Evolutionary conservation across 768 basidiomycete genomes (phyloP).

Genomic region (Baorangia bicolor): DNA sequence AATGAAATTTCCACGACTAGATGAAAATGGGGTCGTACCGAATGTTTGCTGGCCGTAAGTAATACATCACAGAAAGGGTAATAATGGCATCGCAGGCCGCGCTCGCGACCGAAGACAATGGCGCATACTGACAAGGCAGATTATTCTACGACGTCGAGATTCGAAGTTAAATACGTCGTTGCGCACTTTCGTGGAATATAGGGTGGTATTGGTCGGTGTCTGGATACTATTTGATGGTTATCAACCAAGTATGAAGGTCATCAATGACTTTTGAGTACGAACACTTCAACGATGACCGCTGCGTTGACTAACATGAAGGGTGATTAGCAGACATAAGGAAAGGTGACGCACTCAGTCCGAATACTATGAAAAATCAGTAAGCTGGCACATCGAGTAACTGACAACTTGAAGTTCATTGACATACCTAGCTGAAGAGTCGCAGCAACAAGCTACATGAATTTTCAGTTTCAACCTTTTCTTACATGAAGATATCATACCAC

Average conservation of each 20-base stretch:
- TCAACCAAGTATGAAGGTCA: not conserved
- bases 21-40: not conserved
- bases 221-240: not conserved
- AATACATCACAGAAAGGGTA: conserved; percentile 8
- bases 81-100: conserved; percentile 11
- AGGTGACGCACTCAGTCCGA: conserved; percentile 7
- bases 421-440: conserved; percentile 10
- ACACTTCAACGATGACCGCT: conserved; percentile 1
- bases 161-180: too few relatives aligned
- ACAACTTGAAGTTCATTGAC: not conserved
- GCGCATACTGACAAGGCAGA: not conserved
- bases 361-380: not conserved
- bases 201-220: not conserved
- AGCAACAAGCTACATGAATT: not conserved
- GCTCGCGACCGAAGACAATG: not conserved
- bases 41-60: conserved; percentile 9
- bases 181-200: not conserved
- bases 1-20: not conserved
- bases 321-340: not conserved
- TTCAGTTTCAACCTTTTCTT: not conserved
- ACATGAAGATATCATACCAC: conserved; percentile 11
- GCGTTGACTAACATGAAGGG: not conserved
- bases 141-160: not conserved
- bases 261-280: not conserved
- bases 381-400: not conserved